phyloP scores from a whole-genome alignment of 345 rosid species.

The Hibiscus syriacus region DNA sequence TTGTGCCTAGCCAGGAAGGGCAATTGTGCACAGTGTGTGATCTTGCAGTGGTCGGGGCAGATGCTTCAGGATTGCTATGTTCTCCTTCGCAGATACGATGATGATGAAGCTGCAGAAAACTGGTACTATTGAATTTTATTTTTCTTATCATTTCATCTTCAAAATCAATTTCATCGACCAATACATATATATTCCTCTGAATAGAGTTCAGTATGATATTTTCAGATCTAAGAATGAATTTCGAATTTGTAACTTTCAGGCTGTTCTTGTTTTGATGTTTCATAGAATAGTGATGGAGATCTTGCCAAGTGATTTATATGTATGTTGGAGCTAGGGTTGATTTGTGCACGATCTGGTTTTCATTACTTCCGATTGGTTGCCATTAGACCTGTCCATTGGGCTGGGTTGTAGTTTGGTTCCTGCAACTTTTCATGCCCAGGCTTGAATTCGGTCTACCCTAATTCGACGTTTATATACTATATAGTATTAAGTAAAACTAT shows the following conservation, averaged over 20 bases:
- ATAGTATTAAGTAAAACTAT: too few relatives aligned
- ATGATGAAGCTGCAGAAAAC: slow-evolving; percentile 10
- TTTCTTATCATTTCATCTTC: slow-evolving; percentile 12
- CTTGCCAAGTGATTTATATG: background rate
- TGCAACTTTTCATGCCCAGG: background rate
- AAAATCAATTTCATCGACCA: background rate
- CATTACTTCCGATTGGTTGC: too few relatives aligned
- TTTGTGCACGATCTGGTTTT: background rate
- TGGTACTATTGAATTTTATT: slow-evolving; percentile 11
- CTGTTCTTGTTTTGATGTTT: background rate
- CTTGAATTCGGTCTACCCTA: background rate
- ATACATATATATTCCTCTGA: background rate
- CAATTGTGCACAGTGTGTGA: slow-evolving; percentile 73
- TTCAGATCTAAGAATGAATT: background rate
- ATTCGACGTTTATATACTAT: background rate
- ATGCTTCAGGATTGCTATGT: slow-evolving; percentile 89
- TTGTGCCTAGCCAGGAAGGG: slow-evolving; percentile 70
- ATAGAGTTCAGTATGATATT: slow-evolving; percentile 13
- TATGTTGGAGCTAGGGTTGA: background rate
- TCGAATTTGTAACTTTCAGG: background rate
- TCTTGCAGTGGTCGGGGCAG: slow-evolving; percentile 84
- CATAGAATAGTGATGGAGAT: background rate
- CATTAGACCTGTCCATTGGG: background rate
- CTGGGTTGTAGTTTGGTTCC: background rate
- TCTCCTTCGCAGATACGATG: slow-evolving; percentile 75